Base-by-base conservation (phyloP, 176 grass and related monocot genomes). In the Bothriochloa decipiens region DNA sequence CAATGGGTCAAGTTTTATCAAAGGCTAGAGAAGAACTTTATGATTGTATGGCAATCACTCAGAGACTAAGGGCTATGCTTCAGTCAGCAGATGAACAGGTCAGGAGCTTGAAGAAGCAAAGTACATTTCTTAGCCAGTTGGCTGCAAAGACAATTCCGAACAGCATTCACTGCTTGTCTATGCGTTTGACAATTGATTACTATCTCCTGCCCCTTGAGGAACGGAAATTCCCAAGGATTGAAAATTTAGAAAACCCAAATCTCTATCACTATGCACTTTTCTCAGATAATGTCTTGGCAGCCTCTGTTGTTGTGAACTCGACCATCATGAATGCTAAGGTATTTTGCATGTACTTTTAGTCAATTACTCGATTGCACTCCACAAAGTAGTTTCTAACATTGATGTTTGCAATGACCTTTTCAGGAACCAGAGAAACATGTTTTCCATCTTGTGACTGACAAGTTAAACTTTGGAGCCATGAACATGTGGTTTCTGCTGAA, bases 401-500 rank as follows among this genome's bases (percentile, higher is more conserved):
- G 45, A 68, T 72, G 7, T 14, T 83, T 66, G 35, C 16, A 64
- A 58, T 25, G 70, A 79, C 47, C 68, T 71, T 69, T 82, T 80
- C 89, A 99, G 96, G 93, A 99, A 68, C 93, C 96, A 27, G 93
- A 95, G 70, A 99, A 94, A 88, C 96, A 99, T 92, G 93, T 99
- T 75, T 96, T 99, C 75, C 96, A 99, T 91, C 91, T 99, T 42
- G 96, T 99, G 70, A 96, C 96, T 74, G 93, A 99, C 85, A 99
- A 99, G 86, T 90, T 99, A 84, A 96, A 99, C 81, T 96, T 99
- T 68, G 96, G 93, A 88, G 93, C 96, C 36, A 96, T 99, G 96
- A 99, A 92, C 89, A 99, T 99, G 96, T 99, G 96, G 96, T 99
- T 99, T 92, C 67, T 99, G 66, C 83, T 96, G 66, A 99, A 99